A percentile compares a stretch with the other conserved stretches of the same genome.
Conservation (phyloP, 208 protist species). For the Leishmania mexicana region DNA sequence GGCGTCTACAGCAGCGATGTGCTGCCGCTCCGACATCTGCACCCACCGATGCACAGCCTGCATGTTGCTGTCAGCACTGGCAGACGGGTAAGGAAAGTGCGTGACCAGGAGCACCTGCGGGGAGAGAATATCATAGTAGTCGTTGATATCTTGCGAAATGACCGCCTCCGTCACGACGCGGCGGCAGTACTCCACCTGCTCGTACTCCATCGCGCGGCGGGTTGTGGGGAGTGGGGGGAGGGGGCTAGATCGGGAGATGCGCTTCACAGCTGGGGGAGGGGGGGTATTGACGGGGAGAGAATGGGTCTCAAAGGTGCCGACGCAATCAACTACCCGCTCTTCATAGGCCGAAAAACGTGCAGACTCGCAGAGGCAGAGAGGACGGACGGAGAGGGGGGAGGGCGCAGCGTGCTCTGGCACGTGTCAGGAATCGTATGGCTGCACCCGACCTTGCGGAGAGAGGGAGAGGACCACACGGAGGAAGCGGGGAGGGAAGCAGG, state of each 20-base stretch:
- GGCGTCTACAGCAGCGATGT: neutral
- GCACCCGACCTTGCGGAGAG: neutral
- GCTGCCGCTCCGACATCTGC: conserved; percentile 17
- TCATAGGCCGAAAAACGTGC: neutral
- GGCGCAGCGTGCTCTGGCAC: neutral
- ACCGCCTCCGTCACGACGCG: conserved; percentile 55
- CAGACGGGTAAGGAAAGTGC: conserved; percentile 71
- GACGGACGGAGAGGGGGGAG: neutral
- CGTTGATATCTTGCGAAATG: conserved; percentile 62
- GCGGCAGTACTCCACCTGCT: conserved; percentile 75
- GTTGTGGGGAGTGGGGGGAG: neutral
- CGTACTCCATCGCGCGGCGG: conserved; percentile 72
- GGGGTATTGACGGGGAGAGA: neutral
- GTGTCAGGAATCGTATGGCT: neutral
- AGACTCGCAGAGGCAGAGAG: neutral
- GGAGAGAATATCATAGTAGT: conserved; percentile 65
- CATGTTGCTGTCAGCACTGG: conserved; percentile 25
- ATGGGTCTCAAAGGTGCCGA: neutral
- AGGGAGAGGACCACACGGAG: neutral
- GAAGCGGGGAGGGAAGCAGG: neutral
- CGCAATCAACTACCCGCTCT: neutral
- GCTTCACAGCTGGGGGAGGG: neutral
- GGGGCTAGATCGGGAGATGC: neutral
- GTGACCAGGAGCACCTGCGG: conserved; percentile 68
- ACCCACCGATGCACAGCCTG: conserved; percentile 26